Base-by-base conservation (phyloP, 1,284 basidiomycete genomes). In the Rhodotorula mucilaginosa region DNA sequence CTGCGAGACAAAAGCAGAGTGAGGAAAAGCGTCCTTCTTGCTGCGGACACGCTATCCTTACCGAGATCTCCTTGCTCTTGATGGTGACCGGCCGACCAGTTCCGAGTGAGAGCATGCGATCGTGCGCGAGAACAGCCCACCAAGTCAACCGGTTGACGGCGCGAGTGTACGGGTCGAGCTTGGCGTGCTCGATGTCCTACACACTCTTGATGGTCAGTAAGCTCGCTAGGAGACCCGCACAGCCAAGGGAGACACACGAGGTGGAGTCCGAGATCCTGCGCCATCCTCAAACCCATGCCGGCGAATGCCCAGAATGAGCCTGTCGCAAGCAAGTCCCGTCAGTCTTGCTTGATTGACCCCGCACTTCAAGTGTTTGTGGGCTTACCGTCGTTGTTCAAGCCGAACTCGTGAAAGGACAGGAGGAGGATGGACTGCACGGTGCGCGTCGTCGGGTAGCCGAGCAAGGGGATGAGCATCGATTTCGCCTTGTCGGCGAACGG, bases 401-500 rank as follows among this genome's bases (percentile, higher is more conserved):
- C 56, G 18, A 65, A 65, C 39, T 65, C 64, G 34, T 34, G 29
- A n/a, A 29, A 65, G 0, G 56, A 29, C 4, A 65, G 64, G 2
- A 65, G 56, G 15, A 65, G 34, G 12, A 65, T 47, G 19, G 56
- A 29, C 21, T 48, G 49, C 7, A 65, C 64, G 18, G 64, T 65
- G 6, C 39, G 44, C 3, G 54, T 29, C 18, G 64, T 58, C 0
- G 64, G 64, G 31, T 58, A 65, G 44, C 49, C 64, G 12, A 65
- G 64, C 12, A 65, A 29, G 2, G 64, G 46, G 21, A 65, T 47
- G 29, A 65, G 64, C 44, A 65, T 58, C 21, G 21, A 19, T 47
- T 65, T 65, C 8, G 64, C 64, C 47, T 65, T 65, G 47, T 65
- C 64, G 18, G 64, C 64, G 47, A 65, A 65, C 18, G 64, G 56